phyloP scores from a whole-genome alignment of 345 rosid genomes.

The Brassica juncea region DNA sequence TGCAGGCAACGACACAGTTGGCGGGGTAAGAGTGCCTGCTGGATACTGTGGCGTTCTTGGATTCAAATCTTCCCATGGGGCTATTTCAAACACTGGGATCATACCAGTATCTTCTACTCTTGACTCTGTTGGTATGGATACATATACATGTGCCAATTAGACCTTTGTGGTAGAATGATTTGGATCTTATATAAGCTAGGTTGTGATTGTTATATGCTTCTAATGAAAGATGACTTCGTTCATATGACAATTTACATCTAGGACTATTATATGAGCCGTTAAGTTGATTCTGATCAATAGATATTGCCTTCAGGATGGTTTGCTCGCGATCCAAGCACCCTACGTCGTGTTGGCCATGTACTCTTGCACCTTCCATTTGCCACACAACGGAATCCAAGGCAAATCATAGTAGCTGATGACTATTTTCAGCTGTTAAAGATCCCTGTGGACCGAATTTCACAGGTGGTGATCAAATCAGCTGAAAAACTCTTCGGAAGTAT shows the following conservation, averaged over 20 bases:
- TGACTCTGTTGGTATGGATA: slow-evolving; percentile 79
- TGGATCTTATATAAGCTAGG: slow-evolving; percentile 12
- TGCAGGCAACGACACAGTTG: slow-evolving; percentile 85
- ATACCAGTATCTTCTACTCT: slow-evolving; percentile 75
- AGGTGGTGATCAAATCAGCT: slow-evolving; percentile 73
- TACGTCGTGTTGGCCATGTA: slow-evolving; percentile 83
- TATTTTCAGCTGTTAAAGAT: slow-evolving; percentile 74
- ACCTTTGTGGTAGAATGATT: slow-evolving; percentile 4
- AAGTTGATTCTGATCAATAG: slow-evolving; percentile 14
- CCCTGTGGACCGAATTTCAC: slow-evolving; percentile 64
- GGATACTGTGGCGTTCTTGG: slow-evolving; percentile 84
- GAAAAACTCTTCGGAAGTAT: slow-evolving; percentile 94
- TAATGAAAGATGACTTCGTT: background rate
- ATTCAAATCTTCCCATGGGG: slow-evolving; percentile 79
- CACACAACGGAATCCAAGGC: slow-evolving; percentile 76
- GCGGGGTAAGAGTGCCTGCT: slow-evolving; percentile 93
- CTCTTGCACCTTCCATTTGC: slow-evolving; percentile 87
- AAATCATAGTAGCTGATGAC: slow-evolving; percentile 89
- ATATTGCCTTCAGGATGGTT: slow-evolving; percentile 71
- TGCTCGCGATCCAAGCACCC: slow-evolving; percentile 80
- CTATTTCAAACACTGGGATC: slow-evolving; percentile 57
- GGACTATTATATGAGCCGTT: background rate
- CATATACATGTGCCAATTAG: background rate
- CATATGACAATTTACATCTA: background rate
- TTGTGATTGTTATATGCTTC: background rate